These are phyloP conservation scores for Xerocomellus amylosporus DNA, from an alignment of 768 basidiomycete species.

Conservation along the genomic window DNA sequence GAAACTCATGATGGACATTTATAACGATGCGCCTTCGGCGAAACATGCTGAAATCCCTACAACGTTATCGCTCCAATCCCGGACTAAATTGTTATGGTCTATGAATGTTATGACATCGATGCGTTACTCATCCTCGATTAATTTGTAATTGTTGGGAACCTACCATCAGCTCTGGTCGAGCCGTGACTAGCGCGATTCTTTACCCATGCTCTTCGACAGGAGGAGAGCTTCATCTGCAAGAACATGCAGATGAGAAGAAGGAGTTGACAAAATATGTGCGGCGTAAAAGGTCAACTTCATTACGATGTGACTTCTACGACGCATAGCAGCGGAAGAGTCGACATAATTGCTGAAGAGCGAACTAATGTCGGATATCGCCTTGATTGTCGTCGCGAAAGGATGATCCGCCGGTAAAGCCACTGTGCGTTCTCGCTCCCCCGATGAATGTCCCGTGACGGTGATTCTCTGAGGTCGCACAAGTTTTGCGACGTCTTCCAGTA, in stretches of 20 bases:
- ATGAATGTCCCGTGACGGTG: neutral
- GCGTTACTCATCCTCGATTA: neutral
- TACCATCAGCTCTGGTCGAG: neutral
- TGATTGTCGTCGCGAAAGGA: constrained; percentile 14
- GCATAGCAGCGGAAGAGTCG: neutral
- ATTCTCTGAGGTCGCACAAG: constrained; percentile 50
- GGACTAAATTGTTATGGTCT: neutral
- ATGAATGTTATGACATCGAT: neutral
- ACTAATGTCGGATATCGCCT: constrained; percentile 28
- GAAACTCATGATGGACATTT: neutral
- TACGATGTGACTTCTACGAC: constrained; percentile 35
- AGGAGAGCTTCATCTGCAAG: constrained; percentile 43
- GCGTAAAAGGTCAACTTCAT: constrained; percentile 72
- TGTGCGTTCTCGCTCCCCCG: neutral
- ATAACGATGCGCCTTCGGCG: neutral
- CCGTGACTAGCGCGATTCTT: constrained; percentile 9
- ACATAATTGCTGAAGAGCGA: constrained; percentile 16
- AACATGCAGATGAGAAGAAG: constrained; percentile 38
- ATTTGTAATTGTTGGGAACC: neutral
- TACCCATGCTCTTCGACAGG: constrained; percentile 26
- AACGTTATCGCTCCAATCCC: neutral
- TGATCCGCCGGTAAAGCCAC: constrained; percentile 9
- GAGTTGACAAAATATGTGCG: constrained; percentile 54
- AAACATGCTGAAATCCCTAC: neutral
- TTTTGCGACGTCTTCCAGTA: constrained; percentile 53